Evolutionary conservation across 768 basidiomycete genomes (phyloP).

Genomic region (Hygrocybe coccinea): DNA sequence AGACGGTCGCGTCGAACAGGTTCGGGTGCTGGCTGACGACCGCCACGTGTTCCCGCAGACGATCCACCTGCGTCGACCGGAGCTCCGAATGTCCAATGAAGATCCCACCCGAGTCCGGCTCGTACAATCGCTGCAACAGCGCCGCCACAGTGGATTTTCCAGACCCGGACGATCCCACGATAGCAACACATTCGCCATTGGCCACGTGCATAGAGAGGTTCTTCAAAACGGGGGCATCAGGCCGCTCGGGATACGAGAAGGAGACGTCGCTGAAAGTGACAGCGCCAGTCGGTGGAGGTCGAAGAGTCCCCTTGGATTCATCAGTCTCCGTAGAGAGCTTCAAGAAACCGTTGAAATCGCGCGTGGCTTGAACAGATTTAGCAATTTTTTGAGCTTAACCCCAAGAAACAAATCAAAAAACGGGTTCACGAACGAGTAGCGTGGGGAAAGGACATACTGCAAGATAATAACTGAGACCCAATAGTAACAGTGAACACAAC

Average conservation of each 20-base stretch:
- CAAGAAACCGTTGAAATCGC: no score
- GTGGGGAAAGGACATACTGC: constrained; percentile 54
- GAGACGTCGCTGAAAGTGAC: no score
- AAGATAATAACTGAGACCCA: no score
- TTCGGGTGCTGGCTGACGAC: constrained; percentile 86
- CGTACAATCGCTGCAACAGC: constrained; percentile 84
- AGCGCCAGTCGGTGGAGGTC: no score
- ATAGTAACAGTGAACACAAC: constrained; percentile 94
- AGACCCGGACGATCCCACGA: constrained; percentile 88
- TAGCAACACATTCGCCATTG: constrained; percentile 82
- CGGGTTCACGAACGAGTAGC: not conserved
- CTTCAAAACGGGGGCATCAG: no score
- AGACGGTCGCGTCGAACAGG: constrained; percentile 82
- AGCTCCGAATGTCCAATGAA: constrained; percentile 52
- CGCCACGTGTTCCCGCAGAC: constrained; percentile 79
- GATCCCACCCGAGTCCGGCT: constrained; percentile 64
- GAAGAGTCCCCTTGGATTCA: no score
- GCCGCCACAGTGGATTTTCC: constrained; percentile 91
- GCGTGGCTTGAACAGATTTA: no score
- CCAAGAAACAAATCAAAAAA: constrained; percentile 2
- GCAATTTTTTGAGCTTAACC: constrained; percentile 65
- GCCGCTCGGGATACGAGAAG: no score
- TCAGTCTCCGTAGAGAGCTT: no score
- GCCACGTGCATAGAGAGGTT: constrained; percentile 61
- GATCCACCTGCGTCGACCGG: constrained; percentile 55